These are phyloP conservation scores for Platanus orientalis DNA, from an alignment of 164 flowering plant species.

Conservation along the genomic window DNA sequence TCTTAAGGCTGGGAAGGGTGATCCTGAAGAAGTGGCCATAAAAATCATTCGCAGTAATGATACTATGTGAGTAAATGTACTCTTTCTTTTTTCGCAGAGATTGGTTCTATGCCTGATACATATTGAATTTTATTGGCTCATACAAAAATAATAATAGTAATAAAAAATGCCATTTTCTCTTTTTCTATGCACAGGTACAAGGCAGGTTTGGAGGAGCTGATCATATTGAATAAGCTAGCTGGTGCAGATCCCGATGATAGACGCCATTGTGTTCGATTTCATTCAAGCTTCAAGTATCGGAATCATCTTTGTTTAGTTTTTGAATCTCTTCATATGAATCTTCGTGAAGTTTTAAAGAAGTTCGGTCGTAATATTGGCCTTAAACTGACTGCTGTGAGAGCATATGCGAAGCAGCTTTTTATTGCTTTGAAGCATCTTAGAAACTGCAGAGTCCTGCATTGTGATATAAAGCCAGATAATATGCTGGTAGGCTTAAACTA, in stretches of 20 bases:
- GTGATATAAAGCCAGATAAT: conserved; percentile 98
- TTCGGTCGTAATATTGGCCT: conserved; percentile 99
- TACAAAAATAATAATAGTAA: no score
- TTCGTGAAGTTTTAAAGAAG: conserved; percentile 95
- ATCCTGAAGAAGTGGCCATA: conserved; percentile 92
- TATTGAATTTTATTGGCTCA: conserved; percentile 4
- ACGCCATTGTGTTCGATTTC: conserved; percentile 95
- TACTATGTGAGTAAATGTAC: conserved; percentile 59
- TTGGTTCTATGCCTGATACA: background rate
- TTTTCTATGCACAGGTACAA: conserved; percentile 59
- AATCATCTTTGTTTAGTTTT: conserved; percentile 99
- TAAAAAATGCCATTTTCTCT: conserved; percentile 1
- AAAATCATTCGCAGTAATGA: conserved; percentile 95
- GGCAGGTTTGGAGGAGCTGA: conserved; percentile 79
- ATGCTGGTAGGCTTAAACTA: conserved; percentile 66
- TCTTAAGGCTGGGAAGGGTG: conserved; percentile 72
- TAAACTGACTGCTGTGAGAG: conserved; percentile 90
- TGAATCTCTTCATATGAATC: conserved; percentile 99
- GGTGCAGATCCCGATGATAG: conserved; percentile 89
- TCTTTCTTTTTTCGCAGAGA: background rate
- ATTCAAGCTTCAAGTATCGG: conserved; percentile 89
- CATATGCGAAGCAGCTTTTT: conserved; percentile 93
- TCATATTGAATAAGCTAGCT: conserved; percentile 81
- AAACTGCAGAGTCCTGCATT: conserved; percentile 93
- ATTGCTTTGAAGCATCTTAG: conserved; percentile 92